Conservation (phyloP, 2,329 filamentous ascomycete genomes). For the Rhynchosporium secalis region DNA sequence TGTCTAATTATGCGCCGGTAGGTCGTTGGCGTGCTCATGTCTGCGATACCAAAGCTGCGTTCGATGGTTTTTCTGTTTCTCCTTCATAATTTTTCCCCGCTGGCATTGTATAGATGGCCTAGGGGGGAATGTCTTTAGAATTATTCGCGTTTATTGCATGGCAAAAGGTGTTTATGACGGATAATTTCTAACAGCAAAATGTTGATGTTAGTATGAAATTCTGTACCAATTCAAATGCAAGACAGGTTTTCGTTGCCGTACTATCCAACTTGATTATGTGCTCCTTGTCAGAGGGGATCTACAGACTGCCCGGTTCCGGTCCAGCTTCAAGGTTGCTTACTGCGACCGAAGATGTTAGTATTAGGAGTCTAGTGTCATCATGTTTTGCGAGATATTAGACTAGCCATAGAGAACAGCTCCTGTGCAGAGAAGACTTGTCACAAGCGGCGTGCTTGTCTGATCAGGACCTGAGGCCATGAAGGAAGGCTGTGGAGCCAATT, state of each 20-base stretch:
- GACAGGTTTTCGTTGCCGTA: not conserved
- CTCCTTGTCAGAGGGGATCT: slow-evolving; percentile 51
- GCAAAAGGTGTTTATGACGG: slow-evolving; percentile 3
- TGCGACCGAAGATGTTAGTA: slow-evolving; percentile 73
- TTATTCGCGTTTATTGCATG: slow-evolving; percentile 7
- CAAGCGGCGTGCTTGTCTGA: slow-evolving; percentile 65
- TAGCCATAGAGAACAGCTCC: slow-evolving; percentile 88
- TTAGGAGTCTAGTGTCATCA: slow-evolving; percentile 28
- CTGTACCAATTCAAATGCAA: not conserved
- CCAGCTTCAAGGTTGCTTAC: slow-evolving; percentile 74
- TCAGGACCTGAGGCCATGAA: slow-evolving; percentile 63
- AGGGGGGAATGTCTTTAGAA: not conserved
- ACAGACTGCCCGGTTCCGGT: slow-evolving; percentile 75
- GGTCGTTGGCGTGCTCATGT: slow-evolving; percentile 9
- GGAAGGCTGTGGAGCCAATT: slow-evolving; percentile 72
- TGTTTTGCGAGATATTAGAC: slow-evolving; percentile 81
- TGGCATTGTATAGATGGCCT: slow-evolving; percentile 17
- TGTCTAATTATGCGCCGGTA: not conserved
- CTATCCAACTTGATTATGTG: slow-evolving; percentile 44
- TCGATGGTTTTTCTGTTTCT: slow-evolving; percentile 2
- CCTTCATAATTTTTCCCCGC: not conserved
- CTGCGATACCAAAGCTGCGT: slow-evolving; percentile 20
- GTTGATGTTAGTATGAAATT: slow-evolving; percentile 1
- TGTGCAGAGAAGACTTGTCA: slow-evolving; percentile 75
- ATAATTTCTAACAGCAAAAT: slow-evolving; percentile 12